A percentile compares a stretch with the other conserved stretches of the same genome.
These are phyloP conservation scores for Ganoderma resinaceum DNA, from an alignment of 1,284 basidiomycete genomes.

Conservation along the genomic window DNA sequence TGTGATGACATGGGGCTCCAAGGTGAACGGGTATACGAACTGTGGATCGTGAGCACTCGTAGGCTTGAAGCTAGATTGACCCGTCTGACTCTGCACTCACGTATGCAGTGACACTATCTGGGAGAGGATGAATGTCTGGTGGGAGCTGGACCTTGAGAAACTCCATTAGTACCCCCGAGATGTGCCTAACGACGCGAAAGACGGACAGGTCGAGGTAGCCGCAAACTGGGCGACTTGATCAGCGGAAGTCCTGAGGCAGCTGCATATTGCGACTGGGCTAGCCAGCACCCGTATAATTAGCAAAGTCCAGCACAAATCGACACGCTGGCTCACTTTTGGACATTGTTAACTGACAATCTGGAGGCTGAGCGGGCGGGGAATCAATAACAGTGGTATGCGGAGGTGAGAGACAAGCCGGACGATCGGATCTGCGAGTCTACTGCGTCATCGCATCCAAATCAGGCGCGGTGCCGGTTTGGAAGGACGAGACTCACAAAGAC, in stretches of 20 bases:
- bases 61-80: not conserved
- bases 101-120: constrained; percentile 87
- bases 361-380: not conserved
- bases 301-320: not conserved
- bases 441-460: constrained; percentile 16
- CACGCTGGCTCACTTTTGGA: not conserved
- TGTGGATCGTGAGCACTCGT: constrained; percentile 40
- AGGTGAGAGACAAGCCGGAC: constrained; percentile 9
- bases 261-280: constrained; percentile 65
- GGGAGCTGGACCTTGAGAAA: constrained; percentile 76
- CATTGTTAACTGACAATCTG: not conserved
- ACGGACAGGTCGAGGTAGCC: constrained; percentile 80
- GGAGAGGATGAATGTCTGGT: constrained; percentile 90
- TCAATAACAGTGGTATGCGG: not conserved
- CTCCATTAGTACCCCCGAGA: not conserved
- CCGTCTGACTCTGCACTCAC: constrained; percentile 52
- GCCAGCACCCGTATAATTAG: not conserved
- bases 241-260: constrained; percentile 79
- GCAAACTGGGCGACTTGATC: constrained; percentile 91
- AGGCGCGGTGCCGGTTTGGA: constrained; percentile 11
- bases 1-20: constrained; percentile 85
- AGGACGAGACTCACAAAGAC: not conserved
- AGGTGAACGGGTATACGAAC: constrained; percentile 94
- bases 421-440: constrained; percentile 7
- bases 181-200: not conserved